Evolutionary conservation across 768 basidiomycete genomes (phyloP), one percentile per base, ranked within the genome.

Genomic region (Phlegmacium glaucopus): DNA sequence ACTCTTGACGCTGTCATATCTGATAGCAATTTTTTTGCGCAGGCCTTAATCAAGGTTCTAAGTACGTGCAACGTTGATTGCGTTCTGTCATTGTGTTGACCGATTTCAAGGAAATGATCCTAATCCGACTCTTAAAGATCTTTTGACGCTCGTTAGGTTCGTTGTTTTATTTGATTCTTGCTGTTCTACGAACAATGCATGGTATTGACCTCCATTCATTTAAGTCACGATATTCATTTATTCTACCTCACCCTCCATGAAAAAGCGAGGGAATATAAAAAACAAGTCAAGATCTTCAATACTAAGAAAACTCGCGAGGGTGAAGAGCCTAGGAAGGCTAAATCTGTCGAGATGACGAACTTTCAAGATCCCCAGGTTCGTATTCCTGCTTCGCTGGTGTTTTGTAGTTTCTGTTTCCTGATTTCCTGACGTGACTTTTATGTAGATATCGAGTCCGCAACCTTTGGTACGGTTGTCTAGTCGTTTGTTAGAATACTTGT

Each of bases 311-410:
- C 12, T 9, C 22, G 9, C n/a, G 12, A 38, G 6, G 34, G 35
- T 6, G 11, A 36, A 39, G 11, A n/a, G 6, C 26, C 35, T 1
- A 38, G n/a, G n/a, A 18, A 35, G 1, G 26, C 17, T 6, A 16
- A 8, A 6, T 25, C 29, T 4, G 41, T 42, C 12, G 48, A 49
- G 28, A 49, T 49, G 48, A 36, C 42, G 41, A 49, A 49, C 32
- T 49, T 49, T 34, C 32, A 34, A 25, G 42, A 35, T 11, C 48
- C 48, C 11, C 44, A 45, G 44, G 44, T 45, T 10, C 8, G 32
- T 45, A 2, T 13, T 17, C 11, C 13, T 17, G 12, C 1, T 35
- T n/a, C n/a, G n/a, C n/a, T n/a, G n/a, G n/a, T 15, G 15, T 2
- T 10, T 22, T 13, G 10, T 16, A 3, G 10, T 34, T 29, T 34